Conservation (phyloP, 176 grass and related monocot genomes). For the Tuctoria greenei region DNA sequence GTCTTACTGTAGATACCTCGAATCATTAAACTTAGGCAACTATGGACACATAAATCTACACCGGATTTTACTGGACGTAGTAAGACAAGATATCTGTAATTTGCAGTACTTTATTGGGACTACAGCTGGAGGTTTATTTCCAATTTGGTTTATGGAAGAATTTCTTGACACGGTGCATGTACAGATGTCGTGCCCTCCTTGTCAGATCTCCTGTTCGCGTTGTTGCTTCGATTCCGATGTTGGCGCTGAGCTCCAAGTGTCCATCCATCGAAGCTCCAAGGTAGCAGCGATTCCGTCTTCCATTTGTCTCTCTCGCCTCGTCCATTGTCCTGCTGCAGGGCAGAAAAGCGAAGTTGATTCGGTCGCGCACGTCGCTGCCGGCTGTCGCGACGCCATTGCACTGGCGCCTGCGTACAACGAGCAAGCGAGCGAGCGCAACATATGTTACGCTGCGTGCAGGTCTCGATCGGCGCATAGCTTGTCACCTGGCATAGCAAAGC, state of each 20-base stretch:
- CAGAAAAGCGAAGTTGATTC: background rate
- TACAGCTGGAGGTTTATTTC: background rate
- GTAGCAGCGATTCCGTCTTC: constrained; percentile 2
- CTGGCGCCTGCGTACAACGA: background rate
- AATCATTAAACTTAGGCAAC: background rate
- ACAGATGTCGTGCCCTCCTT: background rate
- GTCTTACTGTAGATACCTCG: background rate
- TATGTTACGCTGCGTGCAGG: background rate
- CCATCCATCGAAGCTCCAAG: background rate
- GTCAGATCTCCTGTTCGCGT: background rate
- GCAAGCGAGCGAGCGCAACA: background rate
- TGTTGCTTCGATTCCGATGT: background rate
- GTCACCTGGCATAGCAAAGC: background rate
- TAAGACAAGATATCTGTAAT: background rate
- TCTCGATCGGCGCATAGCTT: background rate
- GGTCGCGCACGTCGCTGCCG: constrained; percentile 10
- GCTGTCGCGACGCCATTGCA: constrained; percentile 18
- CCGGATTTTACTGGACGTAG: background rate
- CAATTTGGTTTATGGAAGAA: background rate
- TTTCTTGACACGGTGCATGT: background rate
- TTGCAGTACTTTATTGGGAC: background rate
- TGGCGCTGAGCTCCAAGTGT: constrained; percentile 15
- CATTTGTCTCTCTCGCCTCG: constrained; percentile 38
- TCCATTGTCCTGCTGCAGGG: constrained; percentile 28
- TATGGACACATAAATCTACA: background rate